Conservation (phyloP, 108 stramenopile species). For the Discostella pseudostelligera region DNA sequence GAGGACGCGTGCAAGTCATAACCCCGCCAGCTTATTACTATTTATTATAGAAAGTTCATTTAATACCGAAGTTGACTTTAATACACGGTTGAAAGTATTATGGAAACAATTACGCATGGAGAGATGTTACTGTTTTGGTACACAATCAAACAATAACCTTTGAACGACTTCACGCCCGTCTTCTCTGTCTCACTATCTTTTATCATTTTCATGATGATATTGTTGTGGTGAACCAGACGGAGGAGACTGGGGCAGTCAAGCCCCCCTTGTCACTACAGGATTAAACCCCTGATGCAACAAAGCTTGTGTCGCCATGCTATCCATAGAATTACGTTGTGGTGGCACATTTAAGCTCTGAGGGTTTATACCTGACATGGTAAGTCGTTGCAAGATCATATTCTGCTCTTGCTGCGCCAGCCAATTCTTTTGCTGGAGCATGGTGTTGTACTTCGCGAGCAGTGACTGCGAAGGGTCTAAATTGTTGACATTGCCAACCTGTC, state of each 20-base stretch:
- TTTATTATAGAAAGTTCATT: too few relatives aligned
- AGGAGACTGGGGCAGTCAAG: slow-evolving; percentile 3
- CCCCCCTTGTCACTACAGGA: slow-evolving; percentile 1
- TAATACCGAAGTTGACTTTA: too few relatives aligned
- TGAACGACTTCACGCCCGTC: neutral
- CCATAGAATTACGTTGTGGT: slow-evolving; percentile 3
- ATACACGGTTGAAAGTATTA: too few relatives aligned
- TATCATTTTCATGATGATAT: neutral
- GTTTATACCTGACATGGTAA: slow-evolving; percentile 17
- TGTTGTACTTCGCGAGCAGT: slow-evolving; percentile 14
- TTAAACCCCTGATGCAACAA: slow-evolving; percentile 10
- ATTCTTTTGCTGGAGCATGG: slow-evolving; percentile 17
- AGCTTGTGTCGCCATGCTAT: slow-evolving; percentile 19
- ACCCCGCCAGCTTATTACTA: too few relatives aligned
- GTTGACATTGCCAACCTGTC: slow-evolving; percentile 9
- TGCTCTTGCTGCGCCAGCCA: slow-evolving; percentile 21
- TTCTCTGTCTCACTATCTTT: neutral
- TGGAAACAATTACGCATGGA: too few relatives aligned
- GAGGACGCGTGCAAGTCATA: too few relatives aligned
- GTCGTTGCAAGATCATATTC: slow-evolving; percentile 26
- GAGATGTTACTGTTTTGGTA: too few relatives aligned
- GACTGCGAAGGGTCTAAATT: neutral
- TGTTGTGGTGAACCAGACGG: neutral
- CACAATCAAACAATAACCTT: neutral
- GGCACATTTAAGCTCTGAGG: neutral